Evolutionary conservation across 2,329 filamentous ascomycete species (phyloP), one percentile per base, ranked within the genome.

Genomic region (Zasmidium angulare): DNA sequence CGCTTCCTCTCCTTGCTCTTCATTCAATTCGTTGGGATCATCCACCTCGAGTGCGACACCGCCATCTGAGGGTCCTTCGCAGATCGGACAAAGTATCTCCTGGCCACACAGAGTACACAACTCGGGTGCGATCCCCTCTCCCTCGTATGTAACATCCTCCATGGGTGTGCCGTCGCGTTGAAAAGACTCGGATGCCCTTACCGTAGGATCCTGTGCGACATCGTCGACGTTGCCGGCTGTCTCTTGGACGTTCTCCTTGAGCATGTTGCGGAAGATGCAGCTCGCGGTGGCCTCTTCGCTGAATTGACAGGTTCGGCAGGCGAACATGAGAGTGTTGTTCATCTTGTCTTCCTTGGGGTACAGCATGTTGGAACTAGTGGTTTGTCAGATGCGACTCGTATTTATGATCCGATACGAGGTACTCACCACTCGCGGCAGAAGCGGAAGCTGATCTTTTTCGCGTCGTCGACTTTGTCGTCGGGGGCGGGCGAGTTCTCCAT

Each of bases 171-270:
- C 60, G 51, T 47, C 49, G 31, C 59, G 54, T 54, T 36, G 50
- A 46, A 55, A 46, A 63, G 53, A 53, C 50, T 53, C 56, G 46
- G 59, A 29, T 51, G 67, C 71, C 96, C 93, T 85, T 89, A 99
- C 93, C 87, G 96, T 99, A 78, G 95, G 95, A 84, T 99, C 95
- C 73, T 91, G 93, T 74, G 89, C 91, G 72, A 99, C 93, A 79
- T 99, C 96, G 78, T 96, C 91, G 63, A 93, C 97, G 71, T 98
- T 93, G 79, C 96, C 95, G 60, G 95, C 93, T 46, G 93, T 98
- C 79, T 97, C 95, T 71, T 93, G 92, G 23, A 93, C 90, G 61
- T 91, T 89, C 74, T 89, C 96, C 78, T 91, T 91, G 70, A 99
- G 87, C 68, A 93, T 86, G 78, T 98, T 96, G 76, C 96, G 91